Conservation (phyloP, 2,329 filamentous ascomycete species). For the Diplodia intermedia region DNA sequence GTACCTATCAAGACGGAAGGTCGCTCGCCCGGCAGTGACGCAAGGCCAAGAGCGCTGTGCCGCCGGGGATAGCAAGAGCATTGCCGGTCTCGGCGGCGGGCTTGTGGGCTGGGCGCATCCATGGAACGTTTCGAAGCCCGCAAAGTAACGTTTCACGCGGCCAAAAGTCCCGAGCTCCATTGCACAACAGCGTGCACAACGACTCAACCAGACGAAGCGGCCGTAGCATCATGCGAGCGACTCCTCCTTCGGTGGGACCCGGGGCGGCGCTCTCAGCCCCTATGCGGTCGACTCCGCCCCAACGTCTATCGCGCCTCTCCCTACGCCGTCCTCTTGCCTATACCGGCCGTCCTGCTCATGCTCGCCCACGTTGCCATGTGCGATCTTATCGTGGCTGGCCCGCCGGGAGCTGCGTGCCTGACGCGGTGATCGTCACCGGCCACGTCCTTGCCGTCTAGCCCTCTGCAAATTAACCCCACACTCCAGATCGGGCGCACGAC, state of each 20-base stretch:
- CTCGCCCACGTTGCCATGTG: too few relatives aligned
- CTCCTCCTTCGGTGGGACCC: slow-evolving; percentile 25
- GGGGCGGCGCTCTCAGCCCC: neutral
- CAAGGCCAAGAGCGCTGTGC: slow-evolving; percentile 11
- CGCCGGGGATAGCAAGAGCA: slow-evolving; percentile 6
- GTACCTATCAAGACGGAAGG: slow-evolving; percentile 3
- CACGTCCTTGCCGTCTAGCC: slow-evolving; percentile 22
- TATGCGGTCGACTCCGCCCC: neutral
- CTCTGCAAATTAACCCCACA: slow-evolving; percentile 29
- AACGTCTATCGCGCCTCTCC: neutral
- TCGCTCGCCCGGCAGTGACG: neutral
- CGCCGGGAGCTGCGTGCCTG: slow-evolving; percentile 10
- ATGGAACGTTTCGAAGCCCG: slow-evolving; percentile 18
- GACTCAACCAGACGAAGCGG: slow-evolving; percentile 19
- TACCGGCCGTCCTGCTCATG: neutral
- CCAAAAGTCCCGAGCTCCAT: slow-evolving; percentile 6
- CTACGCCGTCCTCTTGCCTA: neutral
- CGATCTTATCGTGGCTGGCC: neutral
- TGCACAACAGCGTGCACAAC: slow-evolving; percentile 14
- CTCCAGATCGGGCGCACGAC: slow-evolving; percentile 2
- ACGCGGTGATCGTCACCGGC: slow-evolving; percentile 23
- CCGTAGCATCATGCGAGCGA: slow-evolving; percentile 27
- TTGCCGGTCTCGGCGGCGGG: slow-evolving; percentile 10
- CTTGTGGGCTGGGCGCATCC: slow-evolving; percentile 10
- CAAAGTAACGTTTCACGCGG: slow-evolving; percentile 23